Percentiles rank a stretch among this genome's conserved stretches.
Evolutionary conservation across 768 basidiomycete genomes (phyloP).

Genomic region (Megacollybia marginata): DNA sequence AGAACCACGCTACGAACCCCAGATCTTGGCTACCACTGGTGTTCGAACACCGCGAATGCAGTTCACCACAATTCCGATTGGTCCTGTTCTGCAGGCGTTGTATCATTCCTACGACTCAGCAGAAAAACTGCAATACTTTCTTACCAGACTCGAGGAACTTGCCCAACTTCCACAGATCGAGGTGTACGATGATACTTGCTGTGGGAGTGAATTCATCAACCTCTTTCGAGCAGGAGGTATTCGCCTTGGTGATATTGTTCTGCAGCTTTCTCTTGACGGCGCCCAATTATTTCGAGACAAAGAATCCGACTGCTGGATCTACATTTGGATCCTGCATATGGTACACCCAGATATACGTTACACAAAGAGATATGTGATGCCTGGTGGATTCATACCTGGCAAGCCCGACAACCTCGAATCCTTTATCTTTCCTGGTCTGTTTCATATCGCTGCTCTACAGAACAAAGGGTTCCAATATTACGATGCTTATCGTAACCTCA

Average conservation of each 20-base stretch:
- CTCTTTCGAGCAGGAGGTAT: slow-evolving; percentile 13
- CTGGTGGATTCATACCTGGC: no score
- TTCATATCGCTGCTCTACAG: no score
- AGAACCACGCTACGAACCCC: slow-evolving; percentile 19
- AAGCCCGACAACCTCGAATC: slow-evolving; percentile 28
- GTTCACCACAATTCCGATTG: slow-evolving; percentile 30
- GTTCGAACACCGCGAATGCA: slow-evolving; percentile 24
- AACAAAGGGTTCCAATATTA: slow-evolving; percentile 26
- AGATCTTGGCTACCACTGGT: no score
- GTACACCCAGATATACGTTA: no score
- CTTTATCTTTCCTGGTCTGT: no score
- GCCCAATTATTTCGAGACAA: no score
- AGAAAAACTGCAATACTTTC: slow-evolving; percentile 18
- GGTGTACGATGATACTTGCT: slow-evolving; percentile 22
- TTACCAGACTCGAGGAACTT: slow-evolving; percentile 10
- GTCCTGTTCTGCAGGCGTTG: no score
- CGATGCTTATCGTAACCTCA: slow-evolving; percentile 22
- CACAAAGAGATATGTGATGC: no score
- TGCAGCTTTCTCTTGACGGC: slow-evolving; percentile 21
- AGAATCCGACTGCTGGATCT: no score
- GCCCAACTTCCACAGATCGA: no score
- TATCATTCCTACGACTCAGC: slow-evolving; percentile 15
- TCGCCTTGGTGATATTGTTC: slow-evolving; percentile 15
- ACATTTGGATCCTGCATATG: no score
- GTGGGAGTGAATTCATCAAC: slow-evolving; percentile 22